Percentiles rank a stretch among this genome's conserved stretches.
These are phyloP conservation scores for Lactarius akahatsu DNA, from an alignment of 768 basidiomycete species.

Conservation along the genomic window DNA sequence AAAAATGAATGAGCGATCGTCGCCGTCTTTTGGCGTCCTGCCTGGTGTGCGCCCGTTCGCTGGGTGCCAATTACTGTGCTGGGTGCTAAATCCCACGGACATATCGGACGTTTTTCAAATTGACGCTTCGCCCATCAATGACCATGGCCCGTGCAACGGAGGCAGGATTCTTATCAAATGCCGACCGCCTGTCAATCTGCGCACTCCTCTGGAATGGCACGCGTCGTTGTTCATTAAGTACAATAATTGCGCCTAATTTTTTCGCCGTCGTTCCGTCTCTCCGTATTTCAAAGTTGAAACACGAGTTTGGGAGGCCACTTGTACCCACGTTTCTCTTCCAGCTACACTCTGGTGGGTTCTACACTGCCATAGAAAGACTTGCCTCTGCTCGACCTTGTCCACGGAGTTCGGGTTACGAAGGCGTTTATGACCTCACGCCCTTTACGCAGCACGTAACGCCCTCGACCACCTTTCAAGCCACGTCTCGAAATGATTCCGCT, in stretches of 20 bases:
- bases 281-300: slow-evolving; percentile 8
- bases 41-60: not conserved
- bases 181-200: not conserved
- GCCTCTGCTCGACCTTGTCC: not conserved
- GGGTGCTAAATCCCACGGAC: not conserved
- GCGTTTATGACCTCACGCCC: slow-evolving; percentile 36
- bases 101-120: not conserved
- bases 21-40: not conserved
- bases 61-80: not conserved
- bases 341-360: not conserved
- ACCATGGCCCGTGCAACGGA: not conserved
- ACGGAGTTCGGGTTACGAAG: slow-evolving; percentile 33
- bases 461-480: slow-evolving; percentile 27
- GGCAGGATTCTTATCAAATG: not conserved
- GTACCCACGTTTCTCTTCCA: not conserved
- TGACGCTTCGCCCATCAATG: not conserved
- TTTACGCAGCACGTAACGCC: slow-evolving; percentile 32
- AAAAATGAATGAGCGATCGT: not conserved
- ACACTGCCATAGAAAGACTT: not conserved
- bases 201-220: not conserved
- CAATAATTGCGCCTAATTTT: slow-evolving; percentile 6
- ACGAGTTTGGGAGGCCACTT: not conserved
- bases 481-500: slow-evolving; percentile 59
- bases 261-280: slow-evolving; percentile 14
- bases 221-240: not conserved